Percentiles rank a stretch among this genome's conserved stretches.
Conservation (phyloP, 345 rosid genomes). For the Moricandia moricandioides region DNA sequence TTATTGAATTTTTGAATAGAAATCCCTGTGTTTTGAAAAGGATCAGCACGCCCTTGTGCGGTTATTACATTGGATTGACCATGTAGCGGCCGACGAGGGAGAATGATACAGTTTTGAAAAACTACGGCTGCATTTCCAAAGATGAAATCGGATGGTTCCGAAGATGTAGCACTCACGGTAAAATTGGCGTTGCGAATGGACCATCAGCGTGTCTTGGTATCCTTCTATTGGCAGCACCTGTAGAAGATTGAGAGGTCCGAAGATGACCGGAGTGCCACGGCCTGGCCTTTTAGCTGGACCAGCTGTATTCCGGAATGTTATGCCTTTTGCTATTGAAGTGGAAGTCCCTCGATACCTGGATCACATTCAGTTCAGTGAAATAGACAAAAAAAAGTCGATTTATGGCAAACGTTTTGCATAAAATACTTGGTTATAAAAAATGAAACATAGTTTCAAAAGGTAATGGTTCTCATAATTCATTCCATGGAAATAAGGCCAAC, state of each 20-base stretch:
- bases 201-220: slow-evolving; percentile 86
- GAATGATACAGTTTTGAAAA: slow-evolving; percentile 74
- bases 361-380: slow-evolving; percentile 5
- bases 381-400: too few relatives aligned
- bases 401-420: too few relatives aligned
- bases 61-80: slow-evolving; percentile 60
- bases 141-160: slow-evolving; percentile 82
- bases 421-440: too few relatives aligned
- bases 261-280: slow-evolving; percentile 83
- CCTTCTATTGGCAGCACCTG: slow-evolving; percentile 74
- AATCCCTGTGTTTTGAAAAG: slow-evolving; percentile 85
- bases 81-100: slow-evolving; percentile 60
- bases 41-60: slow-evolving; percentile 85
- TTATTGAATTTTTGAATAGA: slow-evolving; percentile 73
- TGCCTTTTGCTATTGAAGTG: slow-evolving; percentile 38
- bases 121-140: slow-evolving; percentile 84
- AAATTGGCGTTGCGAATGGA: slow-evolving; percentile 81
- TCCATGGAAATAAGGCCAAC: too few relatives aligned
- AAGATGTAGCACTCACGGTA: slow-evolving; percentile 75
- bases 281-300: slow-evolving; percentile 51
- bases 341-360: slow-evolving; percentile 68
- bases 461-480: too few relatives aligned
- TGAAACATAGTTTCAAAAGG: too few relatives aligned
- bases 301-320: slow-evolving; percentile 32
- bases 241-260: slow-evolving; percentile 81